Evolutionary conservation across 2,329 filamentous ascomycete species (phyloP).

Genomic region (Alternaria triticimaculans): DNA sequence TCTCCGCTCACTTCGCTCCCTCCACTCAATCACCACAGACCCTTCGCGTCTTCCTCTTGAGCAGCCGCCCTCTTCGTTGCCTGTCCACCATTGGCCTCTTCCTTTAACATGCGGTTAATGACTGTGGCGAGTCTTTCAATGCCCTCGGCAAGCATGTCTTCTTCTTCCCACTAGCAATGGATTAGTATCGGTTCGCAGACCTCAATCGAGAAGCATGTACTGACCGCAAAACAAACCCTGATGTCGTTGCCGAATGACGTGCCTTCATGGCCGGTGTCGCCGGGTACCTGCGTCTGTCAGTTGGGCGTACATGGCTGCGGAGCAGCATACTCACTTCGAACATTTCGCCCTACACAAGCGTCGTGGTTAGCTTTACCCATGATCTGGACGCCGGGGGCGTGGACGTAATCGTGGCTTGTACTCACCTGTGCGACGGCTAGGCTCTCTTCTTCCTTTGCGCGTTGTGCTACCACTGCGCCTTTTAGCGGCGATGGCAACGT

Average conservation of each 20-base stretch:
- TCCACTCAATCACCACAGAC: constrained; percentile 39
- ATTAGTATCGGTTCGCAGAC: constrained; percentile 10
- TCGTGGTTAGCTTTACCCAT: constrained; percentile 23
- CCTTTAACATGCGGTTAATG: constrained; percentile 49
- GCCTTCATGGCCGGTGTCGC: constrained; percentile 53
- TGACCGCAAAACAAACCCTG: constrained; percentile 41
- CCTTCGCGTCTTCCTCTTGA: constrained; percentile 29
- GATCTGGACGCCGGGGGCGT: constrained; percentile 2
- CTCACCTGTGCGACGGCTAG: constrained; percentile 66
- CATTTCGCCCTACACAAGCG: constrained; percentile 63
- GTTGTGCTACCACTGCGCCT: constrained; percentile 62
- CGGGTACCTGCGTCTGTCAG: constrained; percentile 48
- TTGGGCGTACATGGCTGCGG: constrained; percentile 50
- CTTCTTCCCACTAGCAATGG: constrained; percentile 62
- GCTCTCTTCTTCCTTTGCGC: constrained; percentile 67
- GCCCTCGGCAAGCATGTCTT: constrained; percentile 70
- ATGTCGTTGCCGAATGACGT: constrained; percentile 63
- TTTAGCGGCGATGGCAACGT: constrained; percentile 63
- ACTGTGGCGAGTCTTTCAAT: constrained; percentile 67
- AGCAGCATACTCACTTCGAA: constrained; percentile 61
- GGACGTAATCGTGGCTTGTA: constrained; percentile 5
- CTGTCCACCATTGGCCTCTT: constrained; percentile 26
- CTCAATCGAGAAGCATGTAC: constrained; percentile 9
- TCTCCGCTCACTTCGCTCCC: neutral
- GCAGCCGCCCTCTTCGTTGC: constrained; percentile 18